Evolutionary conservation across 2,329 filamentous ascomycete genomes (phyloP), one percentile per base, ranked within the genome.

Genomic region (Aureobasidium sp.): DNA sequence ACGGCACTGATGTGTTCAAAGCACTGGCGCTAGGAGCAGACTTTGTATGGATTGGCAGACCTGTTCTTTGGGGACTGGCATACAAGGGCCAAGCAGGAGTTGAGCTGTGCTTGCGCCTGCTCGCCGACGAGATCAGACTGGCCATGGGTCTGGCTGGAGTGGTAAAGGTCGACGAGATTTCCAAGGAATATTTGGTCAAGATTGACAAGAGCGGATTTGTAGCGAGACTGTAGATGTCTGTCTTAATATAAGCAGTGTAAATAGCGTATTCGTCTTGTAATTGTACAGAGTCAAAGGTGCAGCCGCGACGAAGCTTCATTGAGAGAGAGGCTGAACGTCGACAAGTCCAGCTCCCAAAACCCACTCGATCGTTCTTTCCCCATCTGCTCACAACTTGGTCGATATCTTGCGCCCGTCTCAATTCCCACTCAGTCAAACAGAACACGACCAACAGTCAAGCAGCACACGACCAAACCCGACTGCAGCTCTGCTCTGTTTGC

Each of bases 1-100:
- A 78, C 19, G 81, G 79, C 0, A 77, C 75, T 0, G 81, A 84
- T 66, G 74, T 82, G 17, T 77, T 83, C 69, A 83, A 83, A 68
- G 81, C 80, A 1, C 67, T 81, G 2, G 75, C 76, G 1, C 67
- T 81, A 2, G 78, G 78, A 7, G 78, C 78, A 0, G 69, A 78
- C 31, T 67, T 66, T 57, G 64, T 65, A 60, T 80, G 69, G 76
- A 69, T 78, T 7, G 78, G 79, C 1, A 65, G 79, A 40, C 74
- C 76, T 4, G 70, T 74, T 19, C 70, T 80, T 4, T 81, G 78
- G 78, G 78, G 78, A 0, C 65, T 81, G 49, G 74, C 75, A 45
- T 73, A 73, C 64, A 70, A 73, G 47, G 72, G 72, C 0, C 69
- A 73, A 61, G 65, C 64, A 23, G 72, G 71, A 2, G 72, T 73